phyloP scores from a whole-genome alignment of 129 eudicot species.

The Helianthus tuberosus region DNA sequence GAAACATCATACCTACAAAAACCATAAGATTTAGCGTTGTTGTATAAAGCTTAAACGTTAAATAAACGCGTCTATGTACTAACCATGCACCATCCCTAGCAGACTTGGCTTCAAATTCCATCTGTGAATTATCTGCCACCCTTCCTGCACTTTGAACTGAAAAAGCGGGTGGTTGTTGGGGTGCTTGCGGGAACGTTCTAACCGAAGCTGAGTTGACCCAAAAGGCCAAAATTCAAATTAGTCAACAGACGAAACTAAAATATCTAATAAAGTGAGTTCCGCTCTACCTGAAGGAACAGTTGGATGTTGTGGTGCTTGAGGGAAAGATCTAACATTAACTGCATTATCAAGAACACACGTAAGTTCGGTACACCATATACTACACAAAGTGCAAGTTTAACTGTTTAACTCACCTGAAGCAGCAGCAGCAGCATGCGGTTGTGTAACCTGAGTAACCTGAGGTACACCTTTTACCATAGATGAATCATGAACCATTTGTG shows the following conservation, averaged over 20 bases:
- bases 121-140: slow-evolving; percentile 58
- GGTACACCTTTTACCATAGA: slow-evolving; percentile 44
- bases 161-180: slow-evolving; percentile 42
- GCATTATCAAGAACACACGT: slow-evolving; percentile 23
- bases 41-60: background rate
- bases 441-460: slow-evolving; percentile 62
- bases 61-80: slow-evolving; percentile 25
- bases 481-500: slow-evolving; percentile 55
- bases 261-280: background rate
- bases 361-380: slow-evolving; percentile 19
- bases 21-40: background rate
- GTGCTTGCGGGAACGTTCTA: slow-evolving; percentile 56
- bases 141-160: slow-evolving; percentile 53
- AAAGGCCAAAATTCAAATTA: slow-evolving; percentile 4
- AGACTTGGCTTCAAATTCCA: slow-evolving; percentile 99
- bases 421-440: slow-evolving; percentile 33
- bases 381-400: slow-evolving; percentile 16
- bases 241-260: background rate
- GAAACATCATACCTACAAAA: slow-evolving; percentile 88
- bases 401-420: slow-evolving; percentile 42
- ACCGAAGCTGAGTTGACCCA: slow-evolving; percentile 41
- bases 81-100: slow-evolving; percentile 99
- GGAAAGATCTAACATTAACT: slow-evolving; percentile 42
- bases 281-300: slow-evolving; percentile 54
- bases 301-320: slow-evolving; percentile 54